Evolutionary conservation across 1,284 basidiomycete species (phyloP), one percentile per base, ranked within the genome.

Genomic region (Ceratobasidium sp.): DNA sequence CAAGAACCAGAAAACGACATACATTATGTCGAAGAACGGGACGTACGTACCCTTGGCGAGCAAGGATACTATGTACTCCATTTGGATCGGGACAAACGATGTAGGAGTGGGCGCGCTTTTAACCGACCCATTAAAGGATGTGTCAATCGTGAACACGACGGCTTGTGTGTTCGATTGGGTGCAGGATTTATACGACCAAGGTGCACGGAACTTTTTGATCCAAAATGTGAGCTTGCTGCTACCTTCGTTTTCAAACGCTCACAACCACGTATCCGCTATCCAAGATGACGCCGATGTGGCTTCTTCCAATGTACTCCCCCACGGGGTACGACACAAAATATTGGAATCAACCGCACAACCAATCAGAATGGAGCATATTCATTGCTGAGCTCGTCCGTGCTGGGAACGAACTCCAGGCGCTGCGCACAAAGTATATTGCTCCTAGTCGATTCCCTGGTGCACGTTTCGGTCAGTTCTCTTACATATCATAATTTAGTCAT

Each of bases 61-160:
- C 13, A 76, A 79, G 19, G 78, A 83, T 51, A 85, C 85, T 0
- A 75, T 86, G 14, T 85, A 84, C 75, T 84, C 83, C 0, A 79
- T 85, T 19, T 86, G 85, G 85, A 82, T 85, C 61, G 85, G 85
- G 2, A 85, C 84, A 8, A 86, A 85, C 75, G 84, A 85, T 77
- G 79, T 69, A 14, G 84, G 85, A 3, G 80, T 79, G 5, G 82
- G 82, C 41, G 80, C 83, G 5, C 78, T 86, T 37, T 74, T 86
- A 11, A 84, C 83, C 0, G 85, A 84, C 0, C 83, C 83, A 1
- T 71, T 79, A 5, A 80, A 81, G 0, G 82, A 81, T 0, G 83
- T 84, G 8, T 83, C 83, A 2, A 75, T 85, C 31, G 83, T 84
- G 1, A 83, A 85, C 64, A 83, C 84, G 6, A 83, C 82, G 11